phyloP scores from a whole-genome alignment of 2,329 filamentous ascomycete genomes.

The Colletotrichum trifolii region DNA sequence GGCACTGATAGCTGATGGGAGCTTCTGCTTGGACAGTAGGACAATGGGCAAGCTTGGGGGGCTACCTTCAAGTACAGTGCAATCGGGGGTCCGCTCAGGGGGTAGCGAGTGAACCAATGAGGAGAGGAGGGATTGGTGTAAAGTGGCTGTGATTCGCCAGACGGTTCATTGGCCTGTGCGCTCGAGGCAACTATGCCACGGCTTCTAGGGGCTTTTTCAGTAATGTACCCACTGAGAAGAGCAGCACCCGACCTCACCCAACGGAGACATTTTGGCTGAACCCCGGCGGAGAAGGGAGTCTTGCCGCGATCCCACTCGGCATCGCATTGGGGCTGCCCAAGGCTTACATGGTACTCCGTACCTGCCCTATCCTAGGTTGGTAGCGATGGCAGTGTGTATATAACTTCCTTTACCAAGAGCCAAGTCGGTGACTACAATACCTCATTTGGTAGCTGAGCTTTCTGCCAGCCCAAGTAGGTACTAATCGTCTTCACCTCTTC shows the following conservation, averaged over 20 bases:
- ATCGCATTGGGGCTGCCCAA: conserved; percentile 23
- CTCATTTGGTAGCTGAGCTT: too few species aligned
- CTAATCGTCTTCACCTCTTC: neutral
- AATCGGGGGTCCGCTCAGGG: conserved; percentile 29
- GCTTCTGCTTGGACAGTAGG: conserved; percentile 27
- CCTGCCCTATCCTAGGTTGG: too few species aligned
- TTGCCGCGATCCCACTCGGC: conserved; percentile 22
- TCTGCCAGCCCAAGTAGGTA: too few species aligned
- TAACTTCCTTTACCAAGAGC: too few species aligned
- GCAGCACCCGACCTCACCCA: too few species aligned
- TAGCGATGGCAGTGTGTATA: too few species aligned
- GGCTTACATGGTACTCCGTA: neutral
- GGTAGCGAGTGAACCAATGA: conserved; percentile 18
- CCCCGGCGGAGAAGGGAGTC: conserved; percentile 7
- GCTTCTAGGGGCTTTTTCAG: neutral
- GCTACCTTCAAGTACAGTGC: neutral
- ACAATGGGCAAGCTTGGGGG: conserved; percentile 27
- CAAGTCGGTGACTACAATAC: too few species aligned
- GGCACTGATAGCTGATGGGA: conserved; percentile 27
- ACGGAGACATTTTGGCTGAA: neutral
- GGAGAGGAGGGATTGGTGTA: conserved; percentile 29
- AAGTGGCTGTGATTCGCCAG: conserved; percentile 26
- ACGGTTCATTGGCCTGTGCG: neutral
- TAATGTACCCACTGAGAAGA: too few species aligned
- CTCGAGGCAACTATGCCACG: conserved; percentile 3